Evolutionary conservation across 2,329 filamentous ascomycete genomes (phyloP).

Genomic region (Polychaeton citri): DNA sequence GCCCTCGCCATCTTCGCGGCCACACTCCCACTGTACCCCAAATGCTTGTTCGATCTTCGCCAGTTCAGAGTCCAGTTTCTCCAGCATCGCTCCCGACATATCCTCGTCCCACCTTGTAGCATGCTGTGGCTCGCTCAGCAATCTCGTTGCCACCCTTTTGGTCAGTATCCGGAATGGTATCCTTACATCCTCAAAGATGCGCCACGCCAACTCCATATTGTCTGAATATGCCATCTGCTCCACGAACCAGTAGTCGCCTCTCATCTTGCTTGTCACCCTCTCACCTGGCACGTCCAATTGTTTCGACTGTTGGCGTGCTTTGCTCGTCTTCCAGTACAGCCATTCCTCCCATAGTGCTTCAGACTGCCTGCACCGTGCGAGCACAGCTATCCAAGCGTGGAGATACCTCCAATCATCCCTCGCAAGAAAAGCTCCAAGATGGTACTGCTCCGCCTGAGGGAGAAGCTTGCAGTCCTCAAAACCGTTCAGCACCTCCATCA

Average conservation of each 20-base stretch:
- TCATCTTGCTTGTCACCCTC: slow-evolving; percentile 11
- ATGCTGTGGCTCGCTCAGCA: slow-evolving; percentile 16
- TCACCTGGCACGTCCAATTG: slow-evolving; percentile 3
- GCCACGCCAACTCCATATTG: slow-evolving; percentile 18
- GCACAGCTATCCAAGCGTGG: slow-evolving; percentile 21
- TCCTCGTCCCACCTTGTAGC: slow-evolving; percentile 13
- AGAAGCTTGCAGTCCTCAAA: slow-evolving; percentile 17
- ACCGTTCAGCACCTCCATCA: slow-evolving; percentile 22
- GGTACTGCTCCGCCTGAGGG: slow-evolving; percentile 16
- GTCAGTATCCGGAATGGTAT: slow-evolving; percentile 13
- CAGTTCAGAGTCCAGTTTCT: slow-evolving; percentile 18
- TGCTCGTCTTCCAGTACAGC: slow-evolving; percentile 17
- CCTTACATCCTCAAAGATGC: slow-evolving; percentile 12
- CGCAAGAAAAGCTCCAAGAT: slow-evolving; percentile 19
- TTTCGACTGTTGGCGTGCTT: slow-evolving; percentile 9
- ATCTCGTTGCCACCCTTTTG: slow-evolving; percentile 6
- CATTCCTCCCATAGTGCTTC: slow-evolving; percentile 22
- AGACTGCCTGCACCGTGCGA: slow-evolving; percentile 17
- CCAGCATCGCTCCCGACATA: slow-evolving; percentile 12
- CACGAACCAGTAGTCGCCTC: slow-evolving; percentile 22
- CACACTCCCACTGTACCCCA: slow-evolving; percentile 16
- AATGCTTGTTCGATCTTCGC: slow-evolving; percentile 17
- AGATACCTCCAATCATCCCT: slow-evolving; percentile 19
- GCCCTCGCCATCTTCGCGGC: slow-evolving; percentile 9
- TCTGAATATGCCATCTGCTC: slow-evolving; percentile 20